Conservation (phyloP, 192 early-diverging fungal species). For the Umbelopsis sp. region DNA sequence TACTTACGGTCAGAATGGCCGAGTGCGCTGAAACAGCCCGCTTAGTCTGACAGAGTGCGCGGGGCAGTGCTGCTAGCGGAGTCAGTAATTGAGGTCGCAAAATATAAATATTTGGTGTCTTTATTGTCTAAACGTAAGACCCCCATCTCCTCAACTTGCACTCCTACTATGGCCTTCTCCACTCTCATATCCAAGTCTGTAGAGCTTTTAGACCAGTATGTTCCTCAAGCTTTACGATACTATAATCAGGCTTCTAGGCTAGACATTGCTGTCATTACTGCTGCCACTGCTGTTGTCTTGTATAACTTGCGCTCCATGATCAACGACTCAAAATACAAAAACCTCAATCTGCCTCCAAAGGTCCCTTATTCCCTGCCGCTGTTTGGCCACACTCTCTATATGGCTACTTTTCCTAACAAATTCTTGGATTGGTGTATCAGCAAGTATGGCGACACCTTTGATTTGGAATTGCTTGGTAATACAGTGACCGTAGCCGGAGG, state of each 20-base stretch:
- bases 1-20: too few species aligned
- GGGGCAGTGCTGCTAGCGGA: too few species aligned
- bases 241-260: not conserved
- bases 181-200: constrained; percentile 11
- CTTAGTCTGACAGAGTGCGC: too few species aligned
- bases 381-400: constrained; percentile 30
- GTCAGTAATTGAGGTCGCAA: not conserved
- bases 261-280: not conserved
- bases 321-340: not conserved
- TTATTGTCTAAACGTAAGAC: not conserved
- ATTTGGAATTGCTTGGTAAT: constrained; percentile 25
- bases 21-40: too few species aligned
- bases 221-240: not conserved
- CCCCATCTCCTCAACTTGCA: not conserved
- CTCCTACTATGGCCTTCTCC: not conserved
- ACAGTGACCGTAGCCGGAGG: constrained; percentile 16
- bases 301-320: not conserved
- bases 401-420: constrained; percentile 1
- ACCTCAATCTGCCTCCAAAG: constrained; percentile 22
- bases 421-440: constrained; percentile 32
- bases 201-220: not conserved
- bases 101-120: not conserved
- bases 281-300: not conserved
- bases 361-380: constrained; percentile 31
- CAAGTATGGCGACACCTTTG: constrained; percentile 33